Conservation (phyloP, 108 stramenopile genomes). For the Skeletonema grethae region DNA sequence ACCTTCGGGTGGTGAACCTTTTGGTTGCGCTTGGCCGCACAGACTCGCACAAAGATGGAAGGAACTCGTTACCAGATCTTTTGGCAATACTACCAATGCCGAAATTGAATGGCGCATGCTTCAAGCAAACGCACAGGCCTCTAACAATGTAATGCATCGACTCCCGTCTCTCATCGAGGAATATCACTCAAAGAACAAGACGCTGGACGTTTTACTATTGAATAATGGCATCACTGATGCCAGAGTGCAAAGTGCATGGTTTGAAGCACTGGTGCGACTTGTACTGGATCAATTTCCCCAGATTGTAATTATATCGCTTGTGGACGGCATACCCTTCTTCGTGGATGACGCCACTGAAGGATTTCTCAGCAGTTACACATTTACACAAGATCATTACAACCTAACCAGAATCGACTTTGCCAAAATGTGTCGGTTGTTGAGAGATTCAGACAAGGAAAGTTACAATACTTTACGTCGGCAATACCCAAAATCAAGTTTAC, state of each 20-base stretch:
- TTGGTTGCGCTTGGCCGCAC: conserved; percentile 16
- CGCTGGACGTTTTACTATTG: conserved; percentile 19
- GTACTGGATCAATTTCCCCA: conserved; percentile 12
- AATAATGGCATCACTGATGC: conserved; percentile 19
- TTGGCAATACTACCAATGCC: not conserved
- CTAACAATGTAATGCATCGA: conserved; percentile 22
- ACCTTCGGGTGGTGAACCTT: not conserved
- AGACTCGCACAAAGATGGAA: conserved; percentile 15
- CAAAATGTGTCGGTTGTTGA: conserved; percentile 9
- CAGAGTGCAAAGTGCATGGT: not conserved
- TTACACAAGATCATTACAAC: conserved; percentile 11
- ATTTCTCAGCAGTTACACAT: not conserved
- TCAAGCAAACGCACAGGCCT: conserved; percentile 24
- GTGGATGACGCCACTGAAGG: not conserved
- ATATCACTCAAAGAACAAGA: conserved; percentile 8
- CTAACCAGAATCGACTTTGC: conserved; percentile 5
- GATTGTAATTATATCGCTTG: conserved; percentile 14
- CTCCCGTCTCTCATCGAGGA: conserved; percentile 16
- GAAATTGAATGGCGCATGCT: conserved; percentile 18
- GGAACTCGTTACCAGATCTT: not conserved
- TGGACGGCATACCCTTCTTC: conserved; percentile 7
- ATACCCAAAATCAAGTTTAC: not conserved
- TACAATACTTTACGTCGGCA: not conserved
- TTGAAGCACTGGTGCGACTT: conserved; percentile 25
- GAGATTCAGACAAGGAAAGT: not conserved